Percentiles rank a stretch among this genome's conserved stretches.
Conservation (phyloP, 371 early-diverging fungal species). For the Zopfochytrium polystomum region DNA sequence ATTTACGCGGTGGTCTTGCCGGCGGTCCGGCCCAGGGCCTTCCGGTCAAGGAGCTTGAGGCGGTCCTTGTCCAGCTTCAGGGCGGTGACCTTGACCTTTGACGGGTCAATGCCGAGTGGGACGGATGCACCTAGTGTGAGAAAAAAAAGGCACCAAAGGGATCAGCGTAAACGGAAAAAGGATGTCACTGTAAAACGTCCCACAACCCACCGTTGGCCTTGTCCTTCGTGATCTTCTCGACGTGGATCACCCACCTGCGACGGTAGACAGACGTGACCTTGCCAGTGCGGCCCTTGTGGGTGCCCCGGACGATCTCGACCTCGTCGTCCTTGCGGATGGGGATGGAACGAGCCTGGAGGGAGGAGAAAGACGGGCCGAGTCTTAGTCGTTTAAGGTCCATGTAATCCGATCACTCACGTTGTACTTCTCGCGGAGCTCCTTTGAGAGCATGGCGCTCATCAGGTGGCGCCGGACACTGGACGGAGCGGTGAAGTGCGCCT, state of each 20-base stretch:
- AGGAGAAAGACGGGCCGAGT: no score
- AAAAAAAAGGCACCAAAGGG: slow-evolving; percentile 1
- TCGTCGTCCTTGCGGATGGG: slow-evolving; percentile 98
- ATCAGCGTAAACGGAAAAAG: slow-evolving; percentile 4
- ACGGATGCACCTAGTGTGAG: slow-evolving; percentile 63
- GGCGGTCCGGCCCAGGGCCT: slow-evolving; percentile 51
- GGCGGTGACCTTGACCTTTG: slow-evolving; percentile 95
- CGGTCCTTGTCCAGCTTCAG: slow-evolving; percentile 96
- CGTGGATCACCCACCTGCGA: slow-evolving; percentile 97
- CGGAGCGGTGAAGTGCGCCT: slow-evolving; percentile 98
- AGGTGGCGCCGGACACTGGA: slow-evolving; percentile 91
- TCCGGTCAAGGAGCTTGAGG: slow-evolving; percentile 77
- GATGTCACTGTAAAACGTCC: no score
- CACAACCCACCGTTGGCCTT: slow-evolving; percentile 91
- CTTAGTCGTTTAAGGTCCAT: no score
- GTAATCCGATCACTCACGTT: slow-evolving; percentile 50
- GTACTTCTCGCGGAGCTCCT: slow-evolving; percentile 97
- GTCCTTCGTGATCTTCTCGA: slow-evolving; percentile 92
- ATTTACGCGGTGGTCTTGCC: slow-evolving; percentile 1
- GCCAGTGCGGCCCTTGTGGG: slow-evolving; percentile 95
- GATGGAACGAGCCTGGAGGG: slow-evolving; percentile 87
- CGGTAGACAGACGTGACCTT: slow-evolving; percentile 96
- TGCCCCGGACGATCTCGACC: slow-evolving; percentile 92
- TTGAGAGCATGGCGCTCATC: slow-evolving; percentile 94
- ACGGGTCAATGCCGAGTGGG: slow-evolving; percentile 93